These are phyloP conservation scores for Pyropia yezoensis DNA, from an alignment of 23 red algal species.

Conservation along the genomic window DNA sequence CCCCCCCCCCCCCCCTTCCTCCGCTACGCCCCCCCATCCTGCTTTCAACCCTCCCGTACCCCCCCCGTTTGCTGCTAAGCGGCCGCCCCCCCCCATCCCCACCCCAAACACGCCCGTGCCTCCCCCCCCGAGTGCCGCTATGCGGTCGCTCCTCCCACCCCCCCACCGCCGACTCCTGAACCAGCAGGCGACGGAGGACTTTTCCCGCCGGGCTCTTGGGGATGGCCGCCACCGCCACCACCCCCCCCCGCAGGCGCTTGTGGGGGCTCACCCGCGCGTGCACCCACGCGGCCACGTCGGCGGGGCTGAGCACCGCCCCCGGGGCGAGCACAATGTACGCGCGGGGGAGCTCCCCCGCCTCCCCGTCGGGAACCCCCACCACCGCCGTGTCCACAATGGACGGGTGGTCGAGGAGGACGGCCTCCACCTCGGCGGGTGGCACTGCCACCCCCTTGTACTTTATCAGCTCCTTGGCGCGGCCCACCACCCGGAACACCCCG, in stretches of 20 bases:
- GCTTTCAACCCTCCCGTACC: too few species aligned
- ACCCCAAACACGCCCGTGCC: too few species aligned
- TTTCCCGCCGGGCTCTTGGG: background rate
- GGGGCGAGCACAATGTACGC: background rate
- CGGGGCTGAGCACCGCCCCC: background rate
- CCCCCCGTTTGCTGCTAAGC: too few species aligned
- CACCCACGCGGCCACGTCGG: background rate
- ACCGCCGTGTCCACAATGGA: slow-evolving; percentile 14
- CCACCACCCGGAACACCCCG: slow-evolving; percentile 10
- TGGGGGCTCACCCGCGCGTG: background rate
- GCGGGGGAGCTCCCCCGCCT: slow-evolving; percentile 1
- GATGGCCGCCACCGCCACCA: background rate
- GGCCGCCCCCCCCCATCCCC: too few species aligned
- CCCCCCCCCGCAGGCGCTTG: background rate
- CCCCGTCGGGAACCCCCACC: slow-evolving; percentile 6
- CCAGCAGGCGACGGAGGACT: background rate
- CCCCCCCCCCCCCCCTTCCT: too few species aligned
- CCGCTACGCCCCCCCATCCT: too few species aligned
- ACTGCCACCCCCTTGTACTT: slow-evolving; percentile 7
- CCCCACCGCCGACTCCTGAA: too few species aligned
- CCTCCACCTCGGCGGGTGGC: slow-evolving; percentile 12
- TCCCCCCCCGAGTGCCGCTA: too few species aligned
- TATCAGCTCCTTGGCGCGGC: slow-evolving; percentile 16
- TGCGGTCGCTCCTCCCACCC: too few species aligned
- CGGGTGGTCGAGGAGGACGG: slow-evolving; percentile 1